Percentiles rank a stretch among this genome's conserved stretches.
These are phyloP conservation scores for Magnaporthiopsis rhizophila DNA, from an alignment of 2,329 filamentous ascomycete species.

Conservation along the genomic window DNA sequence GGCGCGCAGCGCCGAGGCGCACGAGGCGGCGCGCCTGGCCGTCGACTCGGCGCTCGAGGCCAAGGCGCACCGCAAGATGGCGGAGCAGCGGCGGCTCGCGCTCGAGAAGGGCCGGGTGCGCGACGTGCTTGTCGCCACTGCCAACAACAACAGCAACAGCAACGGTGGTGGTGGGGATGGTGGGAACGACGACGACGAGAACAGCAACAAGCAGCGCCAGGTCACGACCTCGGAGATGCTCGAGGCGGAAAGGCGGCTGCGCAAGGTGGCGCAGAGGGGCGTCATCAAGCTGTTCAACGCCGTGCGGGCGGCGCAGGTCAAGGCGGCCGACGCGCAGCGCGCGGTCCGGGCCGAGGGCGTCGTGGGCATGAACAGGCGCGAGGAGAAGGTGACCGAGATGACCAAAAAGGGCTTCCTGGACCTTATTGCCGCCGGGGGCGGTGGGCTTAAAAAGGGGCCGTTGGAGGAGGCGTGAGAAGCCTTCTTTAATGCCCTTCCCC, in stretches of 20 bases:
- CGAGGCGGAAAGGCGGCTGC: constrained; percentile 70
- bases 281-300: constrained; percentile 97
- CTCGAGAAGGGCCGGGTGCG: constrained; percentile 81
- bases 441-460: constrained; percentile 48
- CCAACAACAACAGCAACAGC: background rate
- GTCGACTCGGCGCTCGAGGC: constrained; percentile 72
- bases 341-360: constrained; percentile 63
- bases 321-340: constrained; percentile 69
- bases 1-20: constrained; percentile 68
- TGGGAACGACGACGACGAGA: constrained; percentile 33
- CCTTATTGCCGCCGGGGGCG: constrained; percentile 63
- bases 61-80: constrained; percentile 70
- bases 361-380: constrained; percentile 69
- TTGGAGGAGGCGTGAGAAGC: constrained; percentile 44
- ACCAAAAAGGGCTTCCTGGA: constrained; percentile 95
- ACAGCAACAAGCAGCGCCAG: constrained; percentile 8
- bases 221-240: constrained; percentile 47
- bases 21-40: constrained; percentile 62
- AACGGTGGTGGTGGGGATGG: constrained; percentile 24
- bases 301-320: constrained; percentile 84
- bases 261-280: constrained; percentile 85
- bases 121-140: constrained; percentile 64
- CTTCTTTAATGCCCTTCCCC: no score
- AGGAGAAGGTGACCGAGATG: constrained; percentile 91
- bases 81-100: constrained; percentile 70